phyloP scores from a whole-genome alignment of 2,329 filamentous ascomycete genomes.

The Torrubiellomyces zombiae region DNA sequence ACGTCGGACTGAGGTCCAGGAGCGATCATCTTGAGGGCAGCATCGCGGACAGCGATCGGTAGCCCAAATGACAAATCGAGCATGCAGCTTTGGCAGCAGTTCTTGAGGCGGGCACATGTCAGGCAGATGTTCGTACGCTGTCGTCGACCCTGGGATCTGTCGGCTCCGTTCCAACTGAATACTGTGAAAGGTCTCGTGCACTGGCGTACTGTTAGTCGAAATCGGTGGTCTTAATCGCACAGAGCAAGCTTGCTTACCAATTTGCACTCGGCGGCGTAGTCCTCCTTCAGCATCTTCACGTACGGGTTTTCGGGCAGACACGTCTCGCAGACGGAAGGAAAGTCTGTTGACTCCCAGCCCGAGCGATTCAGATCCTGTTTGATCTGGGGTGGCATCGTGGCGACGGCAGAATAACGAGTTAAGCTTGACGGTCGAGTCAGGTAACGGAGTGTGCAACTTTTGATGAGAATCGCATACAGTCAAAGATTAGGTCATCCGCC shows the following conservation, averaged over 20 bases:
- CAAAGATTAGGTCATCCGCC: too few relatives aligned
- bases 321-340: slow-evolving; percentile 77
- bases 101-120: slow-evolving; percentile 92
- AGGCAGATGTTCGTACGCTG: slow-evolving; percentile 92
- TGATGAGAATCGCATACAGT: too few relatives aligned
- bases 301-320: slow-evolving; percentile 94
- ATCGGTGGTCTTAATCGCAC: slow-evolving; percentile 1
- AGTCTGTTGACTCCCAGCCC: slow-evolving; percentile 88
- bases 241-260: slow-evolving; percentile 24
- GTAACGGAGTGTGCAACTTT: too few relatives aligned
- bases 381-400: slow-evolving; percentile 68
- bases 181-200: slow-evolving; percentile 93
- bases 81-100: slow-evolving; percentile 99
- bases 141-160: slow-evolving; percentile 71
- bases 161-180: slow-evolving; percentile 79
- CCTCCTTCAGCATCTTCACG: slow-evolving; percentile 97
- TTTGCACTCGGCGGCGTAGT: slow-evolving; percentile 78
- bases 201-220: slow-evolving; percentile 9
- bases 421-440: too few relatives aligned
- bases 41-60: slow-evolving; percentile 87
- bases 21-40: slow-evolving; percentile 92
- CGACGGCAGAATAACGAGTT: too few relatives aligned
- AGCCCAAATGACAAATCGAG: slow-evolving; percentile 91
- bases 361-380: slow-evolving; percentile 92
- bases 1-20: slow-evolving; percentile 83